Conservation (phyloP, 2,329 filamentous ascomycete species). For the Gremmenia infestans region DNA sequence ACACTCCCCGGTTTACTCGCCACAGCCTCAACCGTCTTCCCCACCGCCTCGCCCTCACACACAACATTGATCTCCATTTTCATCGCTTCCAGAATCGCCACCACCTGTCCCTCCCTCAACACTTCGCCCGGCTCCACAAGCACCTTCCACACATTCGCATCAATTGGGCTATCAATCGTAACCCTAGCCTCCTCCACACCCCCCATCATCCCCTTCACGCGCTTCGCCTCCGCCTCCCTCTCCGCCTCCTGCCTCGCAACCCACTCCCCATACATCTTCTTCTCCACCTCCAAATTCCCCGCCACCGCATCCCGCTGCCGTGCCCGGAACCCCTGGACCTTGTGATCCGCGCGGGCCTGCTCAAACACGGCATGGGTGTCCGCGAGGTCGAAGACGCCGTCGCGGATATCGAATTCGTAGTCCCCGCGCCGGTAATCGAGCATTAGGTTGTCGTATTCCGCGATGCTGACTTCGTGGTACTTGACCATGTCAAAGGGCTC, state of each 20-base stretch:
- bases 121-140: slow-evolving; percentile 24
- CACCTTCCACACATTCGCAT: slow-evolving; percentile 12
- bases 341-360: slow-evolving; percentile 14
- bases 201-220: slow-evolving; percentile 18
- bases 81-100: not conserved
- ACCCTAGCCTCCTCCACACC: slow-evolving; percentile 20
- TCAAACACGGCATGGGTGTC: slow-evolving; percentile 26
- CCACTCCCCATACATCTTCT: slow-evolving; percentile 31
- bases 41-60: not conserved
- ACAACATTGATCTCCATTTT: not conserved
- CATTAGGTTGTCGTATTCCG: slow-evolving; percentile 30
- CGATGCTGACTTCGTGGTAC: slow-evolving; percentile 33
- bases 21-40: not conserved
- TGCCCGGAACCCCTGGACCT: slow-evolving; percentile 12
- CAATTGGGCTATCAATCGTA: slow-evolving; percentile 11
- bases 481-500: slow-evolving; percentile 33
- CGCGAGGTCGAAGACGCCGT: slow-evolving; percentile 29
- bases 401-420: slow-evolving; percentile 30
- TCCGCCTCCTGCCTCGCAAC: slow-evolving; percentile 20
- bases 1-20: slow-evolving; percentile 14
- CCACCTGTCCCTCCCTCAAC: slow-evolving; percentile 31
- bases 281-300: slow-evolving; percentile 24
- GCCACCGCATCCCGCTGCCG: slow-evolving; percentile 17
- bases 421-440: slow-evolving; percentile 30
- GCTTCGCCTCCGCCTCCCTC: slow-evolving; percentile 12